These are phyloP conservation scores for Coemansia sp. DNA, from an alignment of 192 early-diverging fungal genomes.

Conservation along the genomic window DNA sequence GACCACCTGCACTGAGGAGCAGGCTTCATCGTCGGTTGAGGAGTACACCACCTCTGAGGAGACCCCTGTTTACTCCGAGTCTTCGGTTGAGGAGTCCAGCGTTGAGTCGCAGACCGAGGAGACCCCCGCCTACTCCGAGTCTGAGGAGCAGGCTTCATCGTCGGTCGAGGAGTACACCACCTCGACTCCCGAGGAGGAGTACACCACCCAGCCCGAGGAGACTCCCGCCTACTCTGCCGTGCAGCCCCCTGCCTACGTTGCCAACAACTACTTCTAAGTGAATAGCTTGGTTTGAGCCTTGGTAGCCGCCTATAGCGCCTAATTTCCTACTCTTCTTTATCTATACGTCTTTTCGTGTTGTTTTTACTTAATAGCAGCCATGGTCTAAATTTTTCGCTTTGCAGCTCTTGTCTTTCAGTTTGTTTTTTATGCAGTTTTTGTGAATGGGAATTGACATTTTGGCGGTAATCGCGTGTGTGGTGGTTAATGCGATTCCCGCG, in stretches of 20 bases:
- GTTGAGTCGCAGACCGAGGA: too few relatives aligned
- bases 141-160: too few relatives aligned
- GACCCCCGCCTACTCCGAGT: background rate
- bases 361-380: background rate
- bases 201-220: background rate
- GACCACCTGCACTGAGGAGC: too few relatives aligned
- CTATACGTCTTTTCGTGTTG: conserved; percentile 2
- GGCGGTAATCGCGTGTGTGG: conserved; percentile 30
- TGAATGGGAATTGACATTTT: conserved; percentile 3
- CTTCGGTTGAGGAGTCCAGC: background rate
- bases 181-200: too few relatives aligned
- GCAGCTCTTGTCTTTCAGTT: background rate
- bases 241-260: conserved; percentile 19
- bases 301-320: conserved; percentile 23
- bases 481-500: conserved; percentile 35
- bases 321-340: conserved; percentile 16
- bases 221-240: background rate
- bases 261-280: conserved; percentile 38
- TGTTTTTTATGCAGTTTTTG: background rate
- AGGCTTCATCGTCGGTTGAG: background rate
- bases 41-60: too few relatives aligned
- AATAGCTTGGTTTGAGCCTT: background rate
- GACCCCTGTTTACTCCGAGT: conserved; percentile 3
- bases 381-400: background rate
- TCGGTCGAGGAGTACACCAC: too few relatives aligned